A percentile compares a stretch with the other conserved stretches of the same genome.
phyloP scores from a whole-genome alignment of 148 eudicot genomes.

The Simmondsia chinensis region DNA sequence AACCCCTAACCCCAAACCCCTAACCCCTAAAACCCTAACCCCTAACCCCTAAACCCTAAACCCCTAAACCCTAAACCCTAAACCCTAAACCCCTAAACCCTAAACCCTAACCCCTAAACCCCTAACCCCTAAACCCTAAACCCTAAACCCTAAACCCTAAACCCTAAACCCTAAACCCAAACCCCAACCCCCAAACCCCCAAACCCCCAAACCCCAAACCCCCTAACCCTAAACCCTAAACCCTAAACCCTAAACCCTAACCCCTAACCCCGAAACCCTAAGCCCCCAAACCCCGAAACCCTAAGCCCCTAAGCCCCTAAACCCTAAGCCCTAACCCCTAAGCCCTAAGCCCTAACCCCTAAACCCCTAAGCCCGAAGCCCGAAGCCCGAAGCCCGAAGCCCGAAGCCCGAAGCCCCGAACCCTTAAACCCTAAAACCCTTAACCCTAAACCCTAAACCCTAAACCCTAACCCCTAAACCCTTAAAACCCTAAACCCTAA shows the following conservation, averaged over 20 bases:
- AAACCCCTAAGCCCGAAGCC: too few relatives aligned
- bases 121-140: slow-evolving; percentile 12
- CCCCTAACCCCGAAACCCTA: slow-evolving; percentile 3
- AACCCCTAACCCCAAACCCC: too few relatives aligned
- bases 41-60: too few relatives aligned
- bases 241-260: slow-evolving; percentile 1
- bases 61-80: too few relatives aligned
- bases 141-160: slow-evolving; percentile 13
- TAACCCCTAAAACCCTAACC: too few relatives aligned
- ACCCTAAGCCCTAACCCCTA: slow-evolving; percentile 1
- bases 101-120: too few relatives aligned
- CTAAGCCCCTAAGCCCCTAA: too few relatives aligned
- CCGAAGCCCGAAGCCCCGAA: background rate
- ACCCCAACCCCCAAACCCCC: too few relatives aligned
- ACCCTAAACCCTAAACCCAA: slow-evolving; percentile 9
- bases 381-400: background rate
- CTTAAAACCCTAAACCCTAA: slow-evolving; percentile 3
- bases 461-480: slow-evolving; percentile 4
- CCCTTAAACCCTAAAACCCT: too few relatives aligned
- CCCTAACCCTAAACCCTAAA: too few relatives aligned
- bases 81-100: too few relatives aligned
- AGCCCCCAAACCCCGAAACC: slow-evolving; percentile 1
- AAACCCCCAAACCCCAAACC: too few relatives aligned
- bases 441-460: slow-evolving; percentile 8
- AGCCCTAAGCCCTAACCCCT: slow-evolving; percentile 2